Evolutionary conservation across 148 eudicot species (phyloP).

Genomic region (Camellia japonica): DNA sequence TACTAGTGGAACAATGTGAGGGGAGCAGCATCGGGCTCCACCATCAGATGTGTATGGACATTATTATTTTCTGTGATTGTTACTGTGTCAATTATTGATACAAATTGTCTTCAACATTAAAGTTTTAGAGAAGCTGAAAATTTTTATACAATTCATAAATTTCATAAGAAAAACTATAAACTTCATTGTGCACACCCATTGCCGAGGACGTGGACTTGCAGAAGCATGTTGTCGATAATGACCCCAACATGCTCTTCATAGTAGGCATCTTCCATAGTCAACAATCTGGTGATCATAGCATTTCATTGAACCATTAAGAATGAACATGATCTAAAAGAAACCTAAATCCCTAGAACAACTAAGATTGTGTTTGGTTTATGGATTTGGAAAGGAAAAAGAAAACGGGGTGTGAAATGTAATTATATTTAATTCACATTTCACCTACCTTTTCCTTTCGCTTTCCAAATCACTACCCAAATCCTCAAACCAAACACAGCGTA

Average conservation of each 20-base stretch:
- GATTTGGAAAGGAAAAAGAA: too few relatives aligned
- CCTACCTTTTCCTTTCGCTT: too few relatives aligned
- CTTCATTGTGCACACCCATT: conserved; percentile 60
- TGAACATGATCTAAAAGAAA: not conserved
- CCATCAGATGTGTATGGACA: too few relatives aligned
- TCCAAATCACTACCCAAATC: too few relatives aligned
- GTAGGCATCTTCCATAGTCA: conserved; percentile 72
- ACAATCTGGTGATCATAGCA: conserved; percentile 37
- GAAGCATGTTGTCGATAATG: conserved; percentile 51
- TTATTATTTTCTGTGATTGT: too few relatives aligned
- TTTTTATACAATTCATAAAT: not conserved
- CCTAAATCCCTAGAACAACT: not conserved
- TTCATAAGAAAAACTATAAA: not conserved
- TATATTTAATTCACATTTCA: too few relatives aligned
- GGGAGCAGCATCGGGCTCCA: too few relatives aligned
- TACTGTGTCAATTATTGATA: too few relatives aligned
- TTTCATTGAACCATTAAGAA: not conserved
- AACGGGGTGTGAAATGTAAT: too few relatives aligned
- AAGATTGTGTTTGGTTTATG: not conserved
- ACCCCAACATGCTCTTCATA: conserved; percentile 44
- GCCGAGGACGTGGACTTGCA: conserved; percentile 66
- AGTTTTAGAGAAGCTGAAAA: not conserved
- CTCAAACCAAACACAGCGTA: too few relatives aligned
- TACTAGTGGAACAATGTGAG: too few relatives aligned
- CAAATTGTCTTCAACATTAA: not conserved